Base-by-base conservation (phyloP, 805 yeast species). In the Ogataea chonburiensis region DNA sequence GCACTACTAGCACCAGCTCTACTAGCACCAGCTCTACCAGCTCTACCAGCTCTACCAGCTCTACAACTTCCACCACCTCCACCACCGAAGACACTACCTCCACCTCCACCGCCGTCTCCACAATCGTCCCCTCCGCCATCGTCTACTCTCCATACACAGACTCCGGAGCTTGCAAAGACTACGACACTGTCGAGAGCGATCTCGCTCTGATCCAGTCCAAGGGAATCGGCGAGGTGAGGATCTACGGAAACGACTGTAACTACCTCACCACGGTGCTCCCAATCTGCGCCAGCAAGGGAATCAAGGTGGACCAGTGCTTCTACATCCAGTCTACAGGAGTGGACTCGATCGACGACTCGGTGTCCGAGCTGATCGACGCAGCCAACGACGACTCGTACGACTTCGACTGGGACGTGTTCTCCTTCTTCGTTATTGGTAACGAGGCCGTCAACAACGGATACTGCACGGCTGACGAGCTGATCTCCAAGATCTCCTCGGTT, bases 211-310 rank as follows among this genome's bases (percentile, higher is more conserved):
- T 89, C 50, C 54, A 62, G 17, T 57, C 72, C 38, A 78, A 76
- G 54, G 85, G 87, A 37, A 79, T 88, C 50, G 56, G 63, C 24
- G 72, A 73, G 34, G 64, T 89, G 36, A 78, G 97, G 67, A 58
- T 86, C 35, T 89, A 89, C 57, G 95, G 95, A 50, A 82, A 86
- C 40, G 97, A 89, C 61, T 89, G 97, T 67, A 70, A 75, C 57
- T 75, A 83, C 17, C 61, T 85, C 31, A 54, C 70, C 19, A 77
- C 82, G 3, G 77, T 87, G 24, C 70, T 77, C 50, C 86, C 93
- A 31, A 71, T 70, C 24, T 74, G 82, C 48, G 52, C 54, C 16
- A 33, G 58, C 10, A 62, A 82, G 35, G 95, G 95, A 4, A 58
- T 89, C 34, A 75, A 65, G 24, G 76, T 88, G 40, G 82, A 85